Base-by-base conservation (phyloP, 1,139 yeast genomes). In the Yamadazyma aaseri region DNA sequence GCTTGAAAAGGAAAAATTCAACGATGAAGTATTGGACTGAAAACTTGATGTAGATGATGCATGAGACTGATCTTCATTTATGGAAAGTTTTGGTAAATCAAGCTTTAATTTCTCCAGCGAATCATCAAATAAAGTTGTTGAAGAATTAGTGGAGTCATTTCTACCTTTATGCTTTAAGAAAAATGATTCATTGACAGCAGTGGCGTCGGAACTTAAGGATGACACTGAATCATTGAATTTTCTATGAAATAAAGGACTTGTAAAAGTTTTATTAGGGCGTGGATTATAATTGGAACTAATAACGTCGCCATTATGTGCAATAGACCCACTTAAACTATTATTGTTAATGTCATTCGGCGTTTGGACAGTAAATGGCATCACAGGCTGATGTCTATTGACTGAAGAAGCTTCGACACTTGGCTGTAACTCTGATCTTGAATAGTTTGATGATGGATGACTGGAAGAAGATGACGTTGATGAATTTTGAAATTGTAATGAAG, bases 121-220 rank as follows among this genome's bases (percentile, higher is more conserved):
- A 3, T 53, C 60, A 28, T 56, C 63, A 5, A 56, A 49, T 16
- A 58, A 44, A n/a, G 63, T 58, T 6, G 49, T 53, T 1, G 57
- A 46, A 2, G 64, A 58, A 5, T 40, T 26, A 10, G 39, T 36
- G 2, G 55, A 45, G 31, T 40, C 46, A 13, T 29, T 28, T 28
- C 43, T 33, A 32, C 45, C 29, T 33, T 43, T 37, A 41, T 42
- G 21, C 25, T 31, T 40, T 21, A 34, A 22, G n/a, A 37, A 33
- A 6, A 34, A 33, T 4, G 39, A 31, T 20, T 50, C 53, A 32
- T 33, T 42, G 6, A 46, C 37, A 15, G 59, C 50, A 15, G 60
- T 52, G 6, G 50, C 42, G 22, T 52, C 57, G 3, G 59, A 54
- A 25, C 31, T 40, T 10, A 47, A 37, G 15, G 56, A 51, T 15